Base-by-base conservation (phyloP, 2,329 filamentous ascomycete species). In the Ascochyta rabiei region DNA sequence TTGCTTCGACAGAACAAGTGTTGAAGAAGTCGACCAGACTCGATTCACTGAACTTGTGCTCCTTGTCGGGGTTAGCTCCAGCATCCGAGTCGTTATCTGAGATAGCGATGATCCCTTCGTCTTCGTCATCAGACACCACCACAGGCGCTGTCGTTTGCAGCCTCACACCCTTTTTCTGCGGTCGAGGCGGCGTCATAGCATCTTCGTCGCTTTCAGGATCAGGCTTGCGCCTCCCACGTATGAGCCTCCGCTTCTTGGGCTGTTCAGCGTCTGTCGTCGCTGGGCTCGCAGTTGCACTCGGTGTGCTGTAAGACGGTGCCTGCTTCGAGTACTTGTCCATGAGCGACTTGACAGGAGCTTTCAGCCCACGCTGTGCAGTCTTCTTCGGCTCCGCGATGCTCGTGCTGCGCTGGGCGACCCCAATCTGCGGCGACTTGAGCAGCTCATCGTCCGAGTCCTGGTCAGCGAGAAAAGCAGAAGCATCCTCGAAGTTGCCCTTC, bases 21-120 rank as follows among this genome's bases (percentile, higher is more conserved):
- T 98, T 98, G 74, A 99, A 87, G 67, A 92, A 96, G 7, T 86
- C 82, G 24, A 98, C 79, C 6, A 97, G 84, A 50, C 82, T 82
- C 4, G 68, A 68, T 26, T 85, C 80, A 35, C 85, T 71, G 26
- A 71, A 63, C 16, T 44, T 56, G 23, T 60, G 66, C 9, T 74
- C 69, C 13, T 55, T 60, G 6, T 57, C 66, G 23, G 57, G 61
- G 4, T 37, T 48, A 3, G 24, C 44, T 39, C 80, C 78, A 13
- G 74, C 74, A 12, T 81, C 80, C 1, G 80, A 79, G 16, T 82
- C 77, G 30, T 75, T 72, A 15, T 74, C 73, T 10, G 74, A 69
- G 2, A 72, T 65, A 18, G 74, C 68, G n/a, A 71, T 61, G 28
- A 73, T 68, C 4, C 66, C 71, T 43, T 72, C 72, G 34, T 74